A percentile compares a stretch with the other conserved stretches of the same genome.
Conservation (phyloP, 805 yeast genomes). For the Ogataea trehalophila region DNA sequence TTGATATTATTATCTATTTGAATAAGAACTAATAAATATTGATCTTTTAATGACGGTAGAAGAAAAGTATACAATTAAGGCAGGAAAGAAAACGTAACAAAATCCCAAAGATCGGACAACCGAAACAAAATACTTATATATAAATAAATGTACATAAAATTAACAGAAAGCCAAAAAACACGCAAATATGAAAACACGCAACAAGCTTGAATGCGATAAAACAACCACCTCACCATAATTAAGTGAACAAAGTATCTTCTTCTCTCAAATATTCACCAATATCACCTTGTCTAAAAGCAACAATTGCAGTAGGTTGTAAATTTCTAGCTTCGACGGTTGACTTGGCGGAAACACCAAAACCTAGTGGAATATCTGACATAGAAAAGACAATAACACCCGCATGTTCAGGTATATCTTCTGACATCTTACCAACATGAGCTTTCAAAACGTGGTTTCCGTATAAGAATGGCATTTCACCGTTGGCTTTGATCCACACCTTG, state of each 20-base stretch:
- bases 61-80: constrained; percentile 1
- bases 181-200: neutral
- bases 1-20: neutral
- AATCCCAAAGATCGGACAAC: too few relatives aligned
- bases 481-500: constrained; percentile 93
- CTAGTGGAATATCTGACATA: constrained; percentile 89
- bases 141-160: constrained; percentile 2
- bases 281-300: constrained; percentile 95
- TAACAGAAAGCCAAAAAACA: neutral
- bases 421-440: constrained; percentile 95
- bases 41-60: neutral
- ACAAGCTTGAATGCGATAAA: neutral
- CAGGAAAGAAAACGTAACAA: neutral
- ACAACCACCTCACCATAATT: constrained; percentile 14
- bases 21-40: neutral
- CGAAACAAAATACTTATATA: too few relatives aligned
- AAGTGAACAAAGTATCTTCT: constrained; percentile 92
- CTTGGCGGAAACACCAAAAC: constrained; percentile 93
- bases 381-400: constrained; percentile 90
- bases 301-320: constrained; percentile 89
- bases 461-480: constrained; percentile 97
- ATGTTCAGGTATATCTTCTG: constrained; percentile 97
- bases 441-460: constrained; percentile 95
- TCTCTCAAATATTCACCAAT: constrained; percentile 97
- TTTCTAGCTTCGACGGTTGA: constrained; percentile 83